phyloP scores from a whole-genome alignment of 2,329 filamentous ascomycete genomes.

The Epichloe aotearoae region DNA sequence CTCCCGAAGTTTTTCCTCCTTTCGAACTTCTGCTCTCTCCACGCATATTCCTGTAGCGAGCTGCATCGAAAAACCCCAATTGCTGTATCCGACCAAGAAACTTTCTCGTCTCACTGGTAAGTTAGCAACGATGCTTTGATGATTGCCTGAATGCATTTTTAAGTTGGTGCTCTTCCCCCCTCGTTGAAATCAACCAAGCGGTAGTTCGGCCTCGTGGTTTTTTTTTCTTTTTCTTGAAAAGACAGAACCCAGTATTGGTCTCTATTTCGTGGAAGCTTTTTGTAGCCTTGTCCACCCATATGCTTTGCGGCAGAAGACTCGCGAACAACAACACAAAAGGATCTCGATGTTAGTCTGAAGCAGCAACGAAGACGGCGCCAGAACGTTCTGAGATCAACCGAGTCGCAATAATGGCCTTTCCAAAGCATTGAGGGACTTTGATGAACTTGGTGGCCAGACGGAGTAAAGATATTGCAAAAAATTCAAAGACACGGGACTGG shows the following conservation, averaged over 20 bases:
- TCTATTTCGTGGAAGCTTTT: background rate
- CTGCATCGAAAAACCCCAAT: conserved; percentile 13
- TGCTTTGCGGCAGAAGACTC: too few species aligned
- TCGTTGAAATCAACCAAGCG: background rate
- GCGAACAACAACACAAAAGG: background rate
- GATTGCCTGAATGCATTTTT: background rate
- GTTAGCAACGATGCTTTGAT: conserved; percentile 7
- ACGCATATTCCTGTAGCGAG: conserved; percentile 15
- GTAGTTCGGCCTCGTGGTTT: background rate
- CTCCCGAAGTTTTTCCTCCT: conserved; percentile 11
- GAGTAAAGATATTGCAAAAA: too few species aligned
- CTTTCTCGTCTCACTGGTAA: conserved; percentile 13
- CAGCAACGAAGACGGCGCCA: background rate
- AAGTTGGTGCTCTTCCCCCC: background rate
- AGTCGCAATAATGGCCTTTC: background rate
- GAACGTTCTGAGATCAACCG: background rate
- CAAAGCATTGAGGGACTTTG: background rate
- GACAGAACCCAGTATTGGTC: too few species aligned
- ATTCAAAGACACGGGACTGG: background rate
- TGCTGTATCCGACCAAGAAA: conserved; percentile 10
- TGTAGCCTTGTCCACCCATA: background rate
- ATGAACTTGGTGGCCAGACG: too few species aligned
- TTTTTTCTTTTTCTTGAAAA: too few species aligned
- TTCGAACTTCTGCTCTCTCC: conserved; percentile 13
- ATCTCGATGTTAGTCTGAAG: background rate